These are phyloP conservation scores for Echinochloa phyllopogon DNA, from an alignment of 176 grass and related monocot species.

Conservation along the genomic window DNA sequence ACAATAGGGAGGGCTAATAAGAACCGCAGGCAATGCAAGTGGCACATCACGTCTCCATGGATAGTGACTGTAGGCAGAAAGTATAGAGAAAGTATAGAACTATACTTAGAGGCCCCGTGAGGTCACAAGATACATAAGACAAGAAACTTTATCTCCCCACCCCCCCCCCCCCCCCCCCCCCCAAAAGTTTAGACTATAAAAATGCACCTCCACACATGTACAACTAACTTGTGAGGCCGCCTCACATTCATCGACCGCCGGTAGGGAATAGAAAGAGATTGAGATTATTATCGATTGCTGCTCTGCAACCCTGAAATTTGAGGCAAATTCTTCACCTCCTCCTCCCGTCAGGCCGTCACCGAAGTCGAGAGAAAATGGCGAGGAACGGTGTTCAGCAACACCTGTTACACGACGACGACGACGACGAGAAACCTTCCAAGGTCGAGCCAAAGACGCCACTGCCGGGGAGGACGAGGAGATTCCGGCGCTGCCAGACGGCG, in stretches of 20 bases:
- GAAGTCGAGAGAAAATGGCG: slow-evolving; percentile 1
- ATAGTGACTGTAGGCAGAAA: neutral
- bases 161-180: no score
- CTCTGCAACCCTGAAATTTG: neutral
- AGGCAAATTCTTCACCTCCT: neutral
- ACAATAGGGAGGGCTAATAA: neutral
- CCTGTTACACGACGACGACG: slow-evolving; percentile 1
- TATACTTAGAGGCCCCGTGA: neutral
- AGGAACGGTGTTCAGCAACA: neutral
- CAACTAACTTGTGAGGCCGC: neutral
- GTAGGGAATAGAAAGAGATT: neutral
- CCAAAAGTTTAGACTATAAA: neutral
- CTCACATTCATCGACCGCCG: neutral
- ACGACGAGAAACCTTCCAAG: neutral
- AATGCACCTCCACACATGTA: slow-evolving; percentile 13
- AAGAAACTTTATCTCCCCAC: neutral
- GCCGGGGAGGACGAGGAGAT: neutral
- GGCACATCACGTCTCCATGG: neutral
- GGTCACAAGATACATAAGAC: neutral
- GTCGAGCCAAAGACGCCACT: neutral
- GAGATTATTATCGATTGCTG: neutral
- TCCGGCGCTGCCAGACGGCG: slow-evolving; percentile 43
- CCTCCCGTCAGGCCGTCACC: neutral
- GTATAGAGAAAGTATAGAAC: neutral
- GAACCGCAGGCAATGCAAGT: neutral